A percentile compares a stretch with the other conserved stretches of the same genome.
Evolutionary conservation across 2,329 filamentous ascomycete genomes (phyloP).

Genomic region (Xylariaceae sp.): DNA sequence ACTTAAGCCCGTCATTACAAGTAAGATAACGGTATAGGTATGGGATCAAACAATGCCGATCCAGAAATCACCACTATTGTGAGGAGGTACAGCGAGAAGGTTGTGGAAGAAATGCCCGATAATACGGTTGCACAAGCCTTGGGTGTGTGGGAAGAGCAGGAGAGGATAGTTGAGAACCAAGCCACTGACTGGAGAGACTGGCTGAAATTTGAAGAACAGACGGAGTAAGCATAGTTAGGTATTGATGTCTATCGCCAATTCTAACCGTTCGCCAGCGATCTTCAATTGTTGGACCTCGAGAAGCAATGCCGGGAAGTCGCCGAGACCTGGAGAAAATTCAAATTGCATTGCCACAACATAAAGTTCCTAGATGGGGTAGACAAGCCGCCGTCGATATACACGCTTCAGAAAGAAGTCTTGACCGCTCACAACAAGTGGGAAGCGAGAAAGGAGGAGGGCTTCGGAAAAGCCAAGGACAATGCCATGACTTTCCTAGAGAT

Average conservation of each 20-base stretch:
- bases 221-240: neutral
- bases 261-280: slow-evolving; percentile 1
- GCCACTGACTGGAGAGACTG: slow-evolving; percentile 1
- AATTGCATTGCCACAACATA: neutral
- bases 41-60: neutral
- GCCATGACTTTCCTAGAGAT: slow-evolving; percentile 4
- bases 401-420: neutral
- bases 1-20: neutral
- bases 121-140: slow-evolving; percentile 5
- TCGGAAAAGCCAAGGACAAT: slow-evolving; percentile 7
- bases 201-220: slow-evolving; percentile 3
- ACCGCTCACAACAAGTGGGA: slow-evolving; percentile 5
- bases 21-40: neutral
- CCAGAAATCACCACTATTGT: slow-evolving; percentile 2
- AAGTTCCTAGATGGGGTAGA: slow-evolving; percentile 2
- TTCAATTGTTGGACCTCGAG: neutral
- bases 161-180: neutral
- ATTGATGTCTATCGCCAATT: neutral
- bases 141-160: neutral
- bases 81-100: slow-evolving; percentile 1
- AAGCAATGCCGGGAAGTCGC: slow-evolving; percentile 5
- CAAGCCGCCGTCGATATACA: slow-evolving; percentile 1
- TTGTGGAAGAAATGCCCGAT: neutral
- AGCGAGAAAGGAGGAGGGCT: slow-evolving; percentile 4
- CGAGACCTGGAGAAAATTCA: slow-evolving; percentile 6